phyloP scores from a whole-genome alignment of 2,329 filamentous ascomycete species.

The Talaromyces sp. region DNA sequence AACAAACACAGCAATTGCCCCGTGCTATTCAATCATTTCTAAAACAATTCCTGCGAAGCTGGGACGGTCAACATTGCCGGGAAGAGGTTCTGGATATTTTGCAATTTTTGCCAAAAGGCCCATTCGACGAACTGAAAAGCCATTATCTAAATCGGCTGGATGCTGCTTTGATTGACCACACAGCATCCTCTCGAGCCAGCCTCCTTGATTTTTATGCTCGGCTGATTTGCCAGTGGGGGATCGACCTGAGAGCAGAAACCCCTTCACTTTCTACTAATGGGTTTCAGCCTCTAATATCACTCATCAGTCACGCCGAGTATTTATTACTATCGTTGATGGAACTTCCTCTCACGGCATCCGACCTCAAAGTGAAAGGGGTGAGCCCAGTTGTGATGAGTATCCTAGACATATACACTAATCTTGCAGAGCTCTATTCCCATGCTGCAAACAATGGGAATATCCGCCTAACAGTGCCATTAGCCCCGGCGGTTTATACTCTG shows the following conservation, averaged over 20 bases:
- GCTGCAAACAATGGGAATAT: slow-evolving; percentile 49
- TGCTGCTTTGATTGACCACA: slow-evolving; percentile 31
- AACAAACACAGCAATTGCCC: slow-evolving; percentile 26
- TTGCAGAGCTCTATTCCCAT: slow-evolving; percentile 53
- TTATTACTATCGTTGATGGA: slow-evolving; percentile 59
- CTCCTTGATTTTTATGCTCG: slow-evolving; percentile 64
- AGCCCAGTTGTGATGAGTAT: slow-evolving; percentile 46
- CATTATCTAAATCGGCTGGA: slow-evolving; percentile 38
- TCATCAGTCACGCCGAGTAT: slow-evolving; percentile 46
- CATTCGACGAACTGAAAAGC: slow-evolving; percentile 28
- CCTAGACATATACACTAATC: slow-evolving; percentile 65
- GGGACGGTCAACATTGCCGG: slow-evolving; percentile 57
- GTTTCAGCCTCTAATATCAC: slow-evolving; percentile 35
- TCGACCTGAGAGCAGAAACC: slow-evolving; percentile 25
- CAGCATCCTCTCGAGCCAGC: slow-evolving; percentile 48
- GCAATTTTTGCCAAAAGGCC: slow-evolving; percentile 26
- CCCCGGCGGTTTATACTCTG: slow-evolving; percentile 64
- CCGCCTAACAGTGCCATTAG: slow-evolving; percentile 63
- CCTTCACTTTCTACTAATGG: slow-evolving; percentile 21
- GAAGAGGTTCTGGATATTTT: slow-evolving; percentile 35
- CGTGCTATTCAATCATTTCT: slow-evolving; percentile 29
- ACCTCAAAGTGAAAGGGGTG: slow-evolving; percentile 3
- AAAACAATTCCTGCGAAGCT: slow-evolving; percentile 52
- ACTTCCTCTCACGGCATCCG: slow-evolving; percentile 32
- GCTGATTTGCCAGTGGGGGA: slow-evolving; percentile 55